Conservation (phyloP, 1,284 basidiomycete species). For the Melampsora larici-populina region DNA sequence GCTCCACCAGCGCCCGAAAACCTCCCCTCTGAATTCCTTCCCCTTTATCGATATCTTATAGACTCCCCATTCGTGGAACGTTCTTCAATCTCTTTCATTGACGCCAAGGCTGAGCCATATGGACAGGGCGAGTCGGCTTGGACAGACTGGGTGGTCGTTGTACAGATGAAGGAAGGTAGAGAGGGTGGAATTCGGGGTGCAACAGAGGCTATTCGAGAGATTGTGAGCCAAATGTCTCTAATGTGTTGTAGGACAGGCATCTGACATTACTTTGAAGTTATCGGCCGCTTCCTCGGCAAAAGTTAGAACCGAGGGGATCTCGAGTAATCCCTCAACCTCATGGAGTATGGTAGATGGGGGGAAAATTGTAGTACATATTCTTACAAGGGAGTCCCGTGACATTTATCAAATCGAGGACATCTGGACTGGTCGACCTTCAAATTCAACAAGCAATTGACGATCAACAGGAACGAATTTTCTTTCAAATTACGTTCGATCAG, state of each 20-base stretch:
- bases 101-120: constrained; percentile 45
- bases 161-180: constrained; percentile 46
- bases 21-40: constrained; percentile 46
- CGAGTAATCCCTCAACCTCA: constrained; percentile 49
- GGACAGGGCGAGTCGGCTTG: constrained; percentile 48
- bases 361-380: constrained; percentile 49
- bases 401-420: constrained; percentile 48
- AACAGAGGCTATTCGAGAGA: constrained; percentile 46
- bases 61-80: constrained; percentile 49
- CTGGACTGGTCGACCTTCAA: constrained; percentile 40
- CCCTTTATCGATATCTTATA: constrained; percentile 47
- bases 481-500: too few relatives aligned
- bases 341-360: constrained; percentile 50
- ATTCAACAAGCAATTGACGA: too few relatives aligned
- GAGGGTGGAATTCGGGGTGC: constrained; percentile 49
- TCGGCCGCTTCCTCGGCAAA: constrained; percentile 42
- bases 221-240: constrained; percentile 44
- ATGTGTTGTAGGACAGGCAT: constrained; percentile 43
- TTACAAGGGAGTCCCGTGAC: constrained; percentile 47
- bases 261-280: constrained; percentile 44
- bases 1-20: constrained; percentile 46
- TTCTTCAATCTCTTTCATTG: constrained; percentile 47
- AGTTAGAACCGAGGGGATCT: constrained; percentile 63
- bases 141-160: constrained; percentile 50
- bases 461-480: too few relatives aligned